phyloP scores from a whole-genome alignment of 176 grass and related monocot species.

The Rhipidocladum racemiflorum region DNA sequence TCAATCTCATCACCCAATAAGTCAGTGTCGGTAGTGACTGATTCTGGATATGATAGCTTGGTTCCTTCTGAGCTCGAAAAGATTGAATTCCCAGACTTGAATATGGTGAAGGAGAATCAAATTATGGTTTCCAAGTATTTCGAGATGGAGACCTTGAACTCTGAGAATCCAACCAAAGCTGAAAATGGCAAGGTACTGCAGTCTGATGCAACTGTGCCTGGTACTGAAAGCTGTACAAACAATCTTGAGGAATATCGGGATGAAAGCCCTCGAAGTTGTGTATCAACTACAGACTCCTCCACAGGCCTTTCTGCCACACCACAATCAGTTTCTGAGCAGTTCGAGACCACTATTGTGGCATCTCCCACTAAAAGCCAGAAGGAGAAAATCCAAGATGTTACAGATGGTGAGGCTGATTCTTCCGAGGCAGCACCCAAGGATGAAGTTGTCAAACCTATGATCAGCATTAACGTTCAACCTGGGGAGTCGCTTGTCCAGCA shows the following conservation, averaged over 20 bases:
- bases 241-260: constrained; percentile 13
- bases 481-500: constrained; percentile 65
- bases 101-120: constrained; percentile 73
- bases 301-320: background rate
- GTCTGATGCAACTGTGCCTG: constrained; percentile 28
- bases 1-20: constrained; percentile 44
- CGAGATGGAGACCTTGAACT: constrained; percentile 51
- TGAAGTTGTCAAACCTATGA: constrained; percentile 51
- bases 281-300: constrained; percentile 56
- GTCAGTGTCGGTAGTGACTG: background rate
- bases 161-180: constrained; percentile 38
- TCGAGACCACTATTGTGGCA: constrained; percentile 1
- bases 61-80: constrained; percentile 61
- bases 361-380: constrained; percentile 39
- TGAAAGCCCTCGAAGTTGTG: constrained; percentile 60
- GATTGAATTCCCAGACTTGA: constrained; percentile 82
- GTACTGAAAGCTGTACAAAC: constrained; percentile 37
- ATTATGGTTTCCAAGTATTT: constrained; percentile 92
- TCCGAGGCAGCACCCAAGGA: constrained; percentile 31
- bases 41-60: constrained; percentile 30
- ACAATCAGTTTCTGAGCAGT: constrained; percentile 42
- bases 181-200: constrained; percentile 42
- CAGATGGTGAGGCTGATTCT: constrained; percentile 70
- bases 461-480: constrained; percentile 62
- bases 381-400: constrained; percentile 52